phyloP scores from a whole-genome alignment of 257 asterid genomes.

The Cruciata laevipes region DNA sequence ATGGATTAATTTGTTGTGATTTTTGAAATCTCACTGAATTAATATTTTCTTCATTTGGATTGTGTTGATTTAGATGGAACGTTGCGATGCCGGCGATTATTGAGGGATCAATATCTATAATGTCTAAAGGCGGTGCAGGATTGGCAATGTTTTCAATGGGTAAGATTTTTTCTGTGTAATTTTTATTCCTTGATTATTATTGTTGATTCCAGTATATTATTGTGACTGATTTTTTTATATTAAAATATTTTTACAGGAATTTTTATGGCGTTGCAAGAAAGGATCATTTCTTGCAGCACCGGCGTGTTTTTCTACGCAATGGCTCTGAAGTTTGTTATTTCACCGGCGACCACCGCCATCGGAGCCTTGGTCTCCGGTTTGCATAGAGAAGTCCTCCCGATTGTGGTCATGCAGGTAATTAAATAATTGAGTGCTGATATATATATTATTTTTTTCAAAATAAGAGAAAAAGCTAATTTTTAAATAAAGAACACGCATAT shows the following conservation, averaged over 20 bases:
- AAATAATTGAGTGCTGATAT: too few relatives aligned
- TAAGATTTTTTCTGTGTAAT: slow-evolving; percentile 2
- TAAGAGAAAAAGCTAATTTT: too few relatives aligned
- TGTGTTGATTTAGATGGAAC: slow-evolving; percentile 41
- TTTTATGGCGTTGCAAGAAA: slow-evolving; percentile 74
- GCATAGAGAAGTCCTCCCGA: slow-evolving; percentile 33
- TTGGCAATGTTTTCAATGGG: slow-evolving; percentile 74
- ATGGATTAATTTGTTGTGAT: background rate
- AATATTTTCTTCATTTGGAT: too few relatives aligned
- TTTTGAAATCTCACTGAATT: background rate
- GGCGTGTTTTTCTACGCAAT: slow-evolving; percentile 36
- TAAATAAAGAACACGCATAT: too few relatives aligned
- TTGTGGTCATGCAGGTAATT: slow-evolving; percentile 54
- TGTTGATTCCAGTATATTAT: too few relatives aligned
- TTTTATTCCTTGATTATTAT: too few relatives aligned
- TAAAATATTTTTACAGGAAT: slow-evolving; percentile 32
- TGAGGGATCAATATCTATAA: slow-evolving; percentile 55
- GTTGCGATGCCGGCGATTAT: slow-evolving; percentile 47
- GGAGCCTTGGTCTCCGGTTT: slow-evolving; percentile 48
- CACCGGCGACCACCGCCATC: slow-evolving; percentile 42
- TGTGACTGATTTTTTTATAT: too few relatives aligned
- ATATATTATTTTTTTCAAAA: background rate
- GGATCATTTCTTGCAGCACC: slow-evolving; percentile 45
- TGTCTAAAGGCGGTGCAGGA: slow-evolving; percentile 75
- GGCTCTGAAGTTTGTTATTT: slow-evolving; percentile 46